A percentile compares a stretch with the other conserved stretches of the same genome.
Evolutionary conservation across 371 early-diverging fungal species (phyloP).

Genomic region (Haplosporangium sp.): DNA sequence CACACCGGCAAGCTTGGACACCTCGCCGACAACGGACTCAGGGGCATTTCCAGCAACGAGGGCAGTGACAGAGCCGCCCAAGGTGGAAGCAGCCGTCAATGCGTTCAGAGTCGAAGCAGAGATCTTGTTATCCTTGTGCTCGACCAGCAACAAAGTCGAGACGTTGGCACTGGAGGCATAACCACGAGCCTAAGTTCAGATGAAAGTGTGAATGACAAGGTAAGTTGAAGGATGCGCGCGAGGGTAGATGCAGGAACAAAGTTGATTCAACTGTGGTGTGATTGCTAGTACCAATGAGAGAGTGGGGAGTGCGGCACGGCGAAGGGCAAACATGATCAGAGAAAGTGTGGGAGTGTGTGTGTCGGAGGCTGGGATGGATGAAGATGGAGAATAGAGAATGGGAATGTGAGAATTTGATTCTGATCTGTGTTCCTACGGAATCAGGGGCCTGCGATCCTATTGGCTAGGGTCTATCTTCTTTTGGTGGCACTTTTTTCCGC

Average conservation of each 20-base stretch:
- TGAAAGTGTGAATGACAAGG: neutral
- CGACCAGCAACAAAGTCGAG: slow-evolving; percentile 88
- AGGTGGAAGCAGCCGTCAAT: slow-evolving; percentile 85
- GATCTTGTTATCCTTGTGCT: slow-evolving; percentile 85
- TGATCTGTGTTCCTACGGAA: too few species aligned
- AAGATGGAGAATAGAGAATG: neutral
- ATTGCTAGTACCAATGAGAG: slow-evolving; percentile 35
- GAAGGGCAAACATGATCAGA: slow-evolving; percentile 42
- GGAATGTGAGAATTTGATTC: neutral
- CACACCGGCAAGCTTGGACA: slow-evolving; percentile 80
- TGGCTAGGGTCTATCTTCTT: too few species aligned
- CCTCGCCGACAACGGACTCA: slow-evolving; percentile 75
- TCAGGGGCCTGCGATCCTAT: too few species aligned
- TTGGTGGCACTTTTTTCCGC: too few species aligned
- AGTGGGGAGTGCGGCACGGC: slow-evolving; percentile 46
- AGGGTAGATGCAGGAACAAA: neutral
- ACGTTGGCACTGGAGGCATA: slow-evolving; percentile 69
- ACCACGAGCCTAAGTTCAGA: slow-evolving; percentile 57
- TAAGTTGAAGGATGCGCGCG: neutral
- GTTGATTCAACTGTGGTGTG: neutral
- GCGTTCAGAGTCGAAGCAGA: slow-evolving; percentile 87
- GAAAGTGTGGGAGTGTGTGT: neutral
- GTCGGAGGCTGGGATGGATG: neutral
- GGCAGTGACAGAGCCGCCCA: slow-evolving; percentile 87
- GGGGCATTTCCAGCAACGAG: slow-evolving; percentile 88